Evolutionary conservation across 352 stramenopile genomes (phyloP), one percentile per base, ranked within the genome.

Genomic region (Albugo laibachii): DNA sequence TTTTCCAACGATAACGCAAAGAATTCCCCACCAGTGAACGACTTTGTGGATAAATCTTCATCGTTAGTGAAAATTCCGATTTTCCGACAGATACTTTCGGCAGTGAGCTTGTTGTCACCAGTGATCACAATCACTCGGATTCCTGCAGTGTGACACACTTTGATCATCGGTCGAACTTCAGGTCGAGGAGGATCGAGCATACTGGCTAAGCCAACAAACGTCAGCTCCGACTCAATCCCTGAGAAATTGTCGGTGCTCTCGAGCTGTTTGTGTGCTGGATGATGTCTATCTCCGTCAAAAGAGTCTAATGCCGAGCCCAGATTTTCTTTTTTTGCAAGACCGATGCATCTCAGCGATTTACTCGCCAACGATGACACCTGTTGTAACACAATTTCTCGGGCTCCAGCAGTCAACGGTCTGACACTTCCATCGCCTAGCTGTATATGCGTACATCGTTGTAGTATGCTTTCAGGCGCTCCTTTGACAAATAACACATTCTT

Each of bases 61-160:
- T 57, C 60, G 15, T 80, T 69, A 20, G 73, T 69, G 50, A 99
- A 96, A 31, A 99, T 95, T 48, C 95, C 95, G 45, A 98, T 92
- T 67, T 99, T 93, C 54, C 83, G 65, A 36, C 83, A 95, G 47
- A 99, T 98, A 46, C 94, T 96, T 47, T 97, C 74, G 11, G 96
- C 96, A 40, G 96, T 99, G 45, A 97, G 73, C 60, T 94, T 93
- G 59, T 95, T 95, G 80, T 99, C 96, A 42, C 96, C 96, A 11
- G 96, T 99, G 55, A 99, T 99, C 63, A 99, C 96, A 43, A 99
- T 97, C 12, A 99, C 94, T 36, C 95, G 80, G 51, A 99, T 96
- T 35, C 96, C 96, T 2, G 95, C 95, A 15, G 80, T 78, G 49
- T 93, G 73, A 66, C 94, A 98, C 54, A 74, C 75, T 44, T 83